A percentile compares a stretch with the other conserved stretches of the same genome.
phyloP scores from a whole-genome alignment of 176 grass and related monocot species.

The Triticum timopheevii region DNA sequence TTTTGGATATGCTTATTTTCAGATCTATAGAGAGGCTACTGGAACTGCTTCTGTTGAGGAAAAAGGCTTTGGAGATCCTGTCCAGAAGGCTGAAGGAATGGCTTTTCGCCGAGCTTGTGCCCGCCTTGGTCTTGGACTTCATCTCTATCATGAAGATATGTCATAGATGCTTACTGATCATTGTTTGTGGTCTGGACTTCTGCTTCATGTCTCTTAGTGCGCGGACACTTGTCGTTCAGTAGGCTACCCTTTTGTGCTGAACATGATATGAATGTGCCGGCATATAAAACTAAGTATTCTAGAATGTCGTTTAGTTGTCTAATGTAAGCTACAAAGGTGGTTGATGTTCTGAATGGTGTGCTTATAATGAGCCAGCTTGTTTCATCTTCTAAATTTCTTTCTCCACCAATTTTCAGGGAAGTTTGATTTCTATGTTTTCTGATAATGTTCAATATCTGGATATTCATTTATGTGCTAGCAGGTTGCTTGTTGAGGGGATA shows the following conservation, averaged over 20 bases:
- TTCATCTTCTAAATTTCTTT: conserved; percentile 7
- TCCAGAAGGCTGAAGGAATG: conserved; percentile 99
- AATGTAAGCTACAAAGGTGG: conserved; percentile 45
- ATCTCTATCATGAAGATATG: conserved; percentile 95
- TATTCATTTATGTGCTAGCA: conserved; percentile 11
- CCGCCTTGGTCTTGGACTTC: conserved; percentile 88
- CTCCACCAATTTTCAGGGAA: conserved; percentile 6
- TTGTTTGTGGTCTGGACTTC: conserved; percentile 29
- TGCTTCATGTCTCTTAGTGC: background rate
- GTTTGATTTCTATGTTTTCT: background rate
- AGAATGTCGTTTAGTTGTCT: conserved; percentile 3
- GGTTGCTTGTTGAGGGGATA: background rate
- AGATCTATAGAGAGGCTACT: conserved; percentile 92
- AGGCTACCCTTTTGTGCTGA: conserved; percentile 27
- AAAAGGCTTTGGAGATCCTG: conserved; percentile 68
- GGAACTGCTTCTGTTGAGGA: conserved; percentile 71
- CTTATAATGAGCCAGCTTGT: conserved; percentile 14
- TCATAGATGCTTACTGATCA: conserved; percentile 34
- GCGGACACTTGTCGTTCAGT: background rate
- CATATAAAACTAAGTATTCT: conserved; percentile 27
- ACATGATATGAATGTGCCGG: conserved; percentile 14
- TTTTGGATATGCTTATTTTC: background rate
- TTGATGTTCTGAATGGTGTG: conserved; percentile 14
- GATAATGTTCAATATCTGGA: background rate
- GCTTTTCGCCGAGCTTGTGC: conserved; percentile 97